A percentile compares a stretch with the other conserved stretches of the same genome.
These are phyloP conservation scores for Hyaloscypha finlandica DNA, from an alignment of 495 filamentous ascomycete genomes.

Conservation along the genomic window DNA sequence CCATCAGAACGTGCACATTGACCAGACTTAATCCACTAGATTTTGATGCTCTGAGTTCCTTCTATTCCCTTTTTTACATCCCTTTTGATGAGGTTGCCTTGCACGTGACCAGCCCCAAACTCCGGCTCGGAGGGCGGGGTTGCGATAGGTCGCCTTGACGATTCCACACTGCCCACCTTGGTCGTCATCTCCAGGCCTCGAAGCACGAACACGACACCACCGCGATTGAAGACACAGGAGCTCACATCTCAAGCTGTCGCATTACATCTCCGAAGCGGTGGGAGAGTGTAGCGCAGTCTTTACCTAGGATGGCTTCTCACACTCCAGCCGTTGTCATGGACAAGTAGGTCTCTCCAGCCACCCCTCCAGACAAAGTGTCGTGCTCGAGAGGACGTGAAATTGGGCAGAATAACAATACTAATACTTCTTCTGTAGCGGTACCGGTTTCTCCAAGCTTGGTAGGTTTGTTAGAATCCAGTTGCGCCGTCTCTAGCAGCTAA, in stretches of 20 bases:
- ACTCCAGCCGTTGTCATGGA: constrained; percentile 99
- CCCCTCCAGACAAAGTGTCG: constrained; percentile 20
- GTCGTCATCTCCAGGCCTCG: constrained; percentile 26
- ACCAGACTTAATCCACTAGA: not conserved
- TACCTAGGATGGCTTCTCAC: constrained; percentile 79
- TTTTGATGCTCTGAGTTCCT: not conserved
- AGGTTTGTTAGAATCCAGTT: constrained; percentile 33
- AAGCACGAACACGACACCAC: constrained; percentile 2
- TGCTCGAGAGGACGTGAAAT: constrained; percentile 12
- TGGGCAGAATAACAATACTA: not conserved
- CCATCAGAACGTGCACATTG: not conserved
- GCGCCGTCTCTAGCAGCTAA: constrained; percentile 24
- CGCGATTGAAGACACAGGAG: constrained; percentile 7
- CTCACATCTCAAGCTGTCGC: constrained; percentile 19
- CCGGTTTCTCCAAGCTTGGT: constrained; percentile 98
- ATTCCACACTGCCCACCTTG: constrained; percentile 29
- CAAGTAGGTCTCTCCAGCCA: constrained; percentile 74
- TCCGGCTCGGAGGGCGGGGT: constrained; percentile 7
- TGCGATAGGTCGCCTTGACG: constrained; percentile 24
- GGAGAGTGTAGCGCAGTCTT: constrained; percentile 24
- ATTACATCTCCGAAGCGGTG: constrained; percentile 24
- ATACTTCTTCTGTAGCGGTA: constrained; percentile 66
- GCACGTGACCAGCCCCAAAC: not conserved
- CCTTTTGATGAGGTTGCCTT: not conserved
- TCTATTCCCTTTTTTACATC: not conserved